Percentiles rank a stretch among this genome's conserved stretches.
Evolutionary conservation across 139 green algal genomes (phyloP).

Genomic region (Picochlorum sp.): DNA sequence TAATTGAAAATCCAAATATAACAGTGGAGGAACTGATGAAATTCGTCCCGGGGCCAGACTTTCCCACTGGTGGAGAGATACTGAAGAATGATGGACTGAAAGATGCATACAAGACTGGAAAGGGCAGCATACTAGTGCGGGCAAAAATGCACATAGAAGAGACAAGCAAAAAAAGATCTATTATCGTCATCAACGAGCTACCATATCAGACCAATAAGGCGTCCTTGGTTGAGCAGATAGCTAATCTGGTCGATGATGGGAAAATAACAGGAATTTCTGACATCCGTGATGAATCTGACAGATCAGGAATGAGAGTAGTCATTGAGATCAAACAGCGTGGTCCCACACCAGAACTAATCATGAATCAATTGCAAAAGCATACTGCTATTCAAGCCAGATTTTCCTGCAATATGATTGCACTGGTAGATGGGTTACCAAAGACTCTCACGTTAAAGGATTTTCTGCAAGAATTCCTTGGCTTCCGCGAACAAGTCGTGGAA

Average conservation of each 20-base stretch:
- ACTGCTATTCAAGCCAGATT: conserved; percentile 74
- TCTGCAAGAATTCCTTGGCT: conserved; percentile 72
- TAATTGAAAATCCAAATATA: conserved; percentile 75
- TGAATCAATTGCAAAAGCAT: conserved; percentile 74
- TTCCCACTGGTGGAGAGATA: conserved; percentile 83
- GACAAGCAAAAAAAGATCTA: conserved; percentile 1
- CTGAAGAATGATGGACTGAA: conserved; percentile 39
- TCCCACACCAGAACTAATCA: conserved; percentile 41
- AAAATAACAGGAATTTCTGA: conserved; percentile 69
- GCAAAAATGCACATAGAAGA: conserved; percentile 62
- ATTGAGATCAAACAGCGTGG: conserved; percentile 68
- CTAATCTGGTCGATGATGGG: conserved; percentile 68
- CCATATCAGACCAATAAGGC: conserved; percentile 90
- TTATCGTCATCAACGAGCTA: conserved; percentile 81
- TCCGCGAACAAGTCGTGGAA: conserved; percentile 67
- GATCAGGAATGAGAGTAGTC: conserved; percentile 81
- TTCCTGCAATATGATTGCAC: conserved; percentile 71
- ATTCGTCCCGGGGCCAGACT: conserved; percentile 85
- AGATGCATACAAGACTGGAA: conserved; percentile 59
- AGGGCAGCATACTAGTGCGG: conserved; percentile 59
- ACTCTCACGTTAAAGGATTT: conserved; percentile 59
- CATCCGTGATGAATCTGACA: conserved; percentile 90
- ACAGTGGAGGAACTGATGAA: conserved; percentile 69
- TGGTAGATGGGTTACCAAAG: conserved; percentile 50
- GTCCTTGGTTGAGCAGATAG: conserved; percentile 53